Evolutionary conservation across 371 early-diverging fungal species (phyloP), one percentile per base, ranked within the genome.

Genomic region (Coemansia sp.): DNA sequence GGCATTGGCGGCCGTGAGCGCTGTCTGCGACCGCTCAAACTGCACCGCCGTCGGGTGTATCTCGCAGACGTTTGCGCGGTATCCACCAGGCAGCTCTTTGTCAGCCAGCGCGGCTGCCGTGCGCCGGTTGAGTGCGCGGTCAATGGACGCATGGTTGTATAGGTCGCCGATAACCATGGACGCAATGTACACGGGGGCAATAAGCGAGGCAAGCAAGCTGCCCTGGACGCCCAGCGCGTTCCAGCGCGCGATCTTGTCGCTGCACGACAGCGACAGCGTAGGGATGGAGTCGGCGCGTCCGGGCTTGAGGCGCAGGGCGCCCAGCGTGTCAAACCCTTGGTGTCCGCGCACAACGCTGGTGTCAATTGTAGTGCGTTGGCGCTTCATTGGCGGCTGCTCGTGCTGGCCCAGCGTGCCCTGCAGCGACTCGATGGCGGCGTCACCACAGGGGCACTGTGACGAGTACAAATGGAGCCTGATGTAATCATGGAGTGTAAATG

Each of bases 161-260:
- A 86, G 61, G 34, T 90, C 92, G 40, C 88, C 87, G 0, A 91
- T 78, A 7, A 81, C 70, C 14, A 94, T 69, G 0, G 87, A 81
- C 1, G 75, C 52, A 1, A 94, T 78, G 62, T 89, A 90, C n/a
- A 94, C 70, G 0, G 94, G 93, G 14, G 77, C 63, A 14, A 84
- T 74, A 3, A 85, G 41, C 16, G 63, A 43, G 1, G 85, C 79
- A 2, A 94, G 71, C 13, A 92, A 57, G 5, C 87, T 84, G 8
- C 91, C 91, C 47, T 86, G 85, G 4, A 91, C 65, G 0, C 93
- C 94, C 30, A 92, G 76, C 16, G 88, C 84, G 63, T 86, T 87
- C 94, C 94, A 94, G 32, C 86, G 85, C 3, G 92, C 91, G 6
- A 94, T 79, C 74, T 94, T 94, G 79, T 94, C 94, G 67, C 91